Evolutionary conservation across 75 land plant species (phyloP).

Genomic region (Pinus tabuliformis): DNA sequence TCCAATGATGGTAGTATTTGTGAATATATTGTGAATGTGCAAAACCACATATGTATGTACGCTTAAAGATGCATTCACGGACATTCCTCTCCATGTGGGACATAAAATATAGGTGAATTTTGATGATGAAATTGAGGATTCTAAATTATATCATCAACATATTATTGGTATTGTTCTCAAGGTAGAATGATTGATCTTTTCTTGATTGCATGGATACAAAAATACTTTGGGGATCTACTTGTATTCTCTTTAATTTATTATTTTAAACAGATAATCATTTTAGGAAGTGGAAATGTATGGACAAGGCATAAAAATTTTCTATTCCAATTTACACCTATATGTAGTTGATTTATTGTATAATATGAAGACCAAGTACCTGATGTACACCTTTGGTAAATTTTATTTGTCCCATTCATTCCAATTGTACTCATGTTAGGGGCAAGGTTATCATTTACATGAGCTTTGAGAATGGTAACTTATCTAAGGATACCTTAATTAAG

Average conservation of each 20-base stretch:
- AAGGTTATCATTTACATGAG: not conserved
- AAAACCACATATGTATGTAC: conserved; percentile 22
- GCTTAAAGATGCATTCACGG: too few species aligned
- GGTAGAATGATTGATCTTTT: too few species aligned
- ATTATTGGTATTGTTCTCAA: too few species aligned
- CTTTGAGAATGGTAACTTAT: not conserved
- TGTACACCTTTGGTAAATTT: conserved; percentile 22
- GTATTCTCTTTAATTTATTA: too few species aligned
- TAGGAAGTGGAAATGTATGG: conserved; percentile 56
- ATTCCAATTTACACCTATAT: conserved; percentile 90
- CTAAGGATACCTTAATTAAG: not conserved
- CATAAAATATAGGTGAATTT: too few species aligned
- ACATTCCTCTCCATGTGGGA: too few species aligned
- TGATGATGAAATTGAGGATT: too few species aligned
- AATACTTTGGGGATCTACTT: too few species aligned
- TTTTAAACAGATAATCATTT: too few species aligned
- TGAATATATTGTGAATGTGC: too few species aligned
- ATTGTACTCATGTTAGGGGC: not conserved
- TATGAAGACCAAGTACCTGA: conserved; percentile 66
- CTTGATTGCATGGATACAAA: too few species aligned
- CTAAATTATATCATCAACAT: too few species aligned
- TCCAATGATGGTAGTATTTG: conserved; percentile 44
- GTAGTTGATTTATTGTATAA: conserved; percentile 58
- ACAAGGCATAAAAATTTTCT: conserved; percentile 58
- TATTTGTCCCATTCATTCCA: not conserved